A percentile compares a stretch with the other conserved stretches of the same genome.
Evolutionary conservation across 345 rosid species (phyloP).

Genomic region (Rhizophora apiculata): DNA sequence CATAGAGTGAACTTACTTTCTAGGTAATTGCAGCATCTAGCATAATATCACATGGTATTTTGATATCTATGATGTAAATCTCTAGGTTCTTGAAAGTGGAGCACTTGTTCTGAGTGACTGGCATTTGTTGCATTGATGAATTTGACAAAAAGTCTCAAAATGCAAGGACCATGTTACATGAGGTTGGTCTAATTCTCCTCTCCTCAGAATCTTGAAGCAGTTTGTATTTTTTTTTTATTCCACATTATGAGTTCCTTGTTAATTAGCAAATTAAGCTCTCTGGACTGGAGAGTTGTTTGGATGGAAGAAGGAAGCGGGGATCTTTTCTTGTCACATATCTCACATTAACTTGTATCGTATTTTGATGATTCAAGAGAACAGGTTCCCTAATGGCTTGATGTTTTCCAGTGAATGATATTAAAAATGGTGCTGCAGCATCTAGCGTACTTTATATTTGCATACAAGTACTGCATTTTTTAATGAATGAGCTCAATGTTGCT

Average conservation of each 20-base stretch:
- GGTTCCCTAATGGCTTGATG: background rate
- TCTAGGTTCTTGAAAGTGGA: constrained; percentile 96
- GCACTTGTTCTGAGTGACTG: constrained; percentile 96
- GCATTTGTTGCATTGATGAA: constrained; percentile 95
- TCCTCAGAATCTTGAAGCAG: background rate
- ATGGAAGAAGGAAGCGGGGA: no score
- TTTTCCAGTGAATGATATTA: background rate
- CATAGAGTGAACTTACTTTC: constrained; percentile 88
- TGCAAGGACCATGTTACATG: constrained; percentile 96
- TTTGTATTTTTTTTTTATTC: background rate
- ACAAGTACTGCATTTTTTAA: background rate
- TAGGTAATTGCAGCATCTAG: constrained; percentile 44
- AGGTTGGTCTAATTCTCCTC: constrained; percentile 47
- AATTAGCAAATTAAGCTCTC: background rate
- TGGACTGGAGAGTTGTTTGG: no score
- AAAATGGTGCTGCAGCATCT: background rate
- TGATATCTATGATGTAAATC: constrained; percentile 44
- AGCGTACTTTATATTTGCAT: background rate
- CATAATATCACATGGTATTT: constrained; percentile 83
- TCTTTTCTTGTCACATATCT: background rate
- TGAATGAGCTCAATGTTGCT: constrained; percentile 5
- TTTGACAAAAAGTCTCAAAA: constrained; percentile 98
- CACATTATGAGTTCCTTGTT: background rate
- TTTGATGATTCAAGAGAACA: background rate
- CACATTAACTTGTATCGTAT: background rate